Evolutionary conservation across 306 rosid species (phyloP), one percentile per base, ranked within the genome.

Genomic region (Senna siamea): DNA sequence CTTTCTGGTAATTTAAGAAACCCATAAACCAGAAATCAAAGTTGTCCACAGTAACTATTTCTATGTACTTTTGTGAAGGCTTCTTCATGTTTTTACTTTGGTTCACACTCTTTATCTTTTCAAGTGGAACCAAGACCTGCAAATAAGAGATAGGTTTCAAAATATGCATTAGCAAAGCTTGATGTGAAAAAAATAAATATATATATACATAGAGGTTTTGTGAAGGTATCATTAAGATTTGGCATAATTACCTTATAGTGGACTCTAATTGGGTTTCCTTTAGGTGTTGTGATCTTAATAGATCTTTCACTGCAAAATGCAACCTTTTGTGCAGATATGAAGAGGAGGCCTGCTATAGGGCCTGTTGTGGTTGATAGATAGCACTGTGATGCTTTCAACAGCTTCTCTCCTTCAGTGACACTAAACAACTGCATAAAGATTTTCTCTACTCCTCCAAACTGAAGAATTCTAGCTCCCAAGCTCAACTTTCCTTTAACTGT

Each of bases 11-110:
- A 34, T 79, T 87, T 17, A 85, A 73, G 76, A 87, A 82, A 14
- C 92, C 89, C 89, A 85, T 75, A 50, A 87, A 85, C 87, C 92
- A 80, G 80, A 87, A 87, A 44, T 87, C 87, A 48, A 82, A 87
- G 20, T 80, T 60, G 44, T 85, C 92, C 53, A 72, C 79, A 0
- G 86, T 85, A 37, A 87, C 85, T 63, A 87, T 58, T 41, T 87
- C 81, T 18, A 80, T 73, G 81, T 78, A 87, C 81, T 80, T 87
- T 30, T 78, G 76, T 9, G 87, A 80, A 18, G 91, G 85, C 59
- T 66, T 82, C 73, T 69, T 63, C 59, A 52, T 51, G 72, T 82
- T 75, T 77, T 66, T 78, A 17, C 82, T 82, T 64, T 82, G 82
- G 63, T 84, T 73, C 7, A 68, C 84, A 68, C 69, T 63, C 72